Evolutionary conservation across 805 yeast genomes (phyloP).

Genomic region (Candida palmyrensis): DNA sequence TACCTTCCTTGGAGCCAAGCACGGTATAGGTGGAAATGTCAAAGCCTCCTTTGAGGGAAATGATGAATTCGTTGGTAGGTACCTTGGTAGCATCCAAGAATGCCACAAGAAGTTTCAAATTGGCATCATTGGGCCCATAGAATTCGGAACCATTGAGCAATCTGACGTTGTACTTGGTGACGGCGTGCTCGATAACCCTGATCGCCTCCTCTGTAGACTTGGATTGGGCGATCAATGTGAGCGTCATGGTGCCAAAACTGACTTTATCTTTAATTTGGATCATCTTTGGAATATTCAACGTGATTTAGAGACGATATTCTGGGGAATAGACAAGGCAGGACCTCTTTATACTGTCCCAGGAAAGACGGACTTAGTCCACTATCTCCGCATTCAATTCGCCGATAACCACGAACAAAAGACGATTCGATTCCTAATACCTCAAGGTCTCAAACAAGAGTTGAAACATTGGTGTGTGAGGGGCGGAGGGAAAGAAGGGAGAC

Average conservation of each 20-base stretch:
- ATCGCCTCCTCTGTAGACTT: slow-evolving; percentile 49
- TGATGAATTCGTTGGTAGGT: slow-evolving; percentile 45
- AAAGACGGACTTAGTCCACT: too few species aligned
- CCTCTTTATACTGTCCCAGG: too few species aligned
- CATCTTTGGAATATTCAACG: too few species aligned
- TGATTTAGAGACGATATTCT: too few species aligned
- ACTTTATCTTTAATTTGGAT: slow-evolving; percentile 17
- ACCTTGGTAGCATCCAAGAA: slow-evolving; percentile 52
- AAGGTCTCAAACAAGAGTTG: too few species aligned
- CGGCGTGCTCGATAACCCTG: slow-evolving; percentile 40
- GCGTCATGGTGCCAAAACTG: slow-evolving; percentile 81
- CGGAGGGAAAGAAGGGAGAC: too few species aligned
- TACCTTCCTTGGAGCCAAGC: slow-evolving; percentile 43
- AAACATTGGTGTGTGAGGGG: too few species aligned
- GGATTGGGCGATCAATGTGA: slow-evolving; percentile 65
- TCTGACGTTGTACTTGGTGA: slow-evolving; percentile 39
- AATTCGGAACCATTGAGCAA: slow-evolving; percentile 76
- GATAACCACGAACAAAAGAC: too few species aligned
- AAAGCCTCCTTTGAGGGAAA: slow-evolving; percentile 67
- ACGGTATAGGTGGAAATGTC: slow-evolving; percentile 38
- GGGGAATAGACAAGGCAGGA: too few species aligned
- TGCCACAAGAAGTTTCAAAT: slow-evolving; percentile 50
- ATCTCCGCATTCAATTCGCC: too few species aligned
- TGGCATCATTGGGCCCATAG: slow-evolving; percentile 53
- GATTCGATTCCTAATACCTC: too few species aligned